Percentiles rank a stretch among this genome's conserved stretches.
Evolutionary conservation across 768 basidiomycete genomes (phyloP).

Genomic region (Xerocomellus amylosporus): DNA sequence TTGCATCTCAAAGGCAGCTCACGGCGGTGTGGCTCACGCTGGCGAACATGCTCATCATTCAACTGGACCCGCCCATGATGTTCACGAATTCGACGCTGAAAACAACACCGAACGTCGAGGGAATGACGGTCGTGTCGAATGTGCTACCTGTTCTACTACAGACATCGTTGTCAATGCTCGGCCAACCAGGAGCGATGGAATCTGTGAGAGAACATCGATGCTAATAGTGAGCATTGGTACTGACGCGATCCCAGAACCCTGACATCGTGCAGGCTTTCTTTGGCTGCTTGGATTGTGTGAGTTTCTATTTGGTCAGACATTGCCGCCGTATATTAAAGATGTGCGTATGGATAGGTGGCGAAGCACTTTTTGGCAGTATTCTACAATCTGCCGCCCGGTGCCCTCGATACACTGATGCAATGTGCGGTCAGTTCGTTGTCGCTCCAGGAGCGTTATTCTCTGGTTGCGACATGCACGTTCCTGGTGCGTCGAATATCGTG

Average conservation of each 20-base stretch:
- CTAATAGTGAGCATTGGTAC: background rate
- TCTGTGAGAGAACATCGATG: conserved; percentile 44
- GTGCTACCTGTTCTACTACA: conserved; percentile 59
- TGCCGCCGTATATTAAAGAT: background rate
- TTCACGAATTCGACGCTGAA: conserved; percentile 43
- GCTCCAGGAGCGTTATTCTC: conserved; percentile 80
- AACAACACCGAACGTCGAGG: conserved; percentile 51
- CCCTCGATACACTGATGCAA: conserved; percentile 66
- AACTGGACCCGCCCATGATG: conserved; percentile 70
- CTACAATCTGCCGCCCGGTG: conserved; percentile 59
- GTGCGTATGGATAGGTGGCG: conserved; percentile 35
- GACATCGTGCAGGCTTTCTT: conserved; percentile 92
- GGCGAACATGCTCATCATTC: conserved; percentile 74
- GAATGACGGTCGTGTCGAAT: conserved; percentile 51
- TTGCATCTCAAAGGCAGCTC: conserved; percentile 66
- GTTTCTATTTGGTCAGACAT: conserved; percentile 20
- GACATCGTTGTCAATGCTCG: conserved; percentile 51
- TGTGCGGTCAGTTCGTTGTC: conserved; percentile 65
- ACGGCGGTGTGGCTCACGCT: conserved; percentile 85
- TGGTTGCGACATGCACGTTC: conserved; percentile 80
- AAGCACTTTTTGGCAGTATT: conserved; percentile 60
- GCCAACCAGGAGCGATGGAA: conserved; percentile 64
- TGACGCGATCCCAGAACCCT: conserved; percentile 60
- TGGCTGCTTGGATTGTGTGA: conserved; percentile 71
- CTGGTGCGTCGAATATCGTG: conserved; percentile 49